phyloP scores from a whole-genome alignment of 106 monocot species.

The Allium fistulosum region DNA sequence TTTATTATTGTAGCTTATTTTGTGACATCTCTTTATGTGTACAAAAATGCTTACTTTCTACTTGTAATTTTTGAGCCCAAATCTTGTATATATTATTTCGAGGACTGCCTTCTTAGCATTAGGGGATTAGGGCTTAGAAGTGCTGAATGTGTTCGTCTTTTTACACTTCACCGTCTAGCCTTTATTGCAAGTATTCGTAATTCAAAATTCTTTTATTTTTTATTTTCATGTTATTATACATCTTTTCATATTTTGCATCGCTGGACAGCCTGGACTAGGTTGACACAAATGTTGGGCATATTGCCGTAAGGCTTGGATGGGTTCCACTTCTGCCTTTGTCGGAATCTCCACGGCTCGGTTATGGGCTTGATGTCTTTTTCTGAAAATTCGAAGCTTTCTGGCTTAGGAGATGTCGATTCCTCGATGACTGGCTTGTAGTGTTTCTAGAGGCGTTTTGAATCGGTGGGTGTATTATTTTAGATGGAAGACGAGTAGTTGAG shows the following conservation, averaged over 20 bases:
- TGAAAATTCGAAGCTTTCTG: constrained; percentile 24
- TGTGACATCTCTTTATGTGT: too few species aligned
- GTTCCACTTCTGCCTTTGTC: constrained; percentile 95
- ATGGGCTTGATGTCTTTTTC: constrained; percentile 34
- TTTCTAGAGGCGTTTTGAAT: constrained; percentile 2
- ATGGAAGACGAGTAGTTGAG: constrained; percentile 8
- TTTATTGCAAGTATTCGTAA: constrained; percentile 56
- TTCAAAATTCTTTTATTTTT: background rate
- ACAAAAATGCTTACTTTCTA: background rate
- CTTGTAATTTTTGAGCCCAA: background rate
- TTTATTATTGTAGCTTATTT: too few species aligned
- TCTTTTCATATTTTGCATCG: background rate
- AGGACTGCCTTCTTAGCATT: constrained; percentile 86
- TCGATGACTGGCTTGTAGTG: constrained; percentile 51
- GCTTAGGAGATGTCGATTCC: constrained; percentile 51
- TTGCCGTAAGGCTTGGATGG: constrained; percentile 97
- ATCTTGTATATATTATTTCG: constrained; percentile 16
- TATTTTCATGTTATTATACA: background rate
- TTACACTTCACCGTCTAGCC: constrained; percentile 92
- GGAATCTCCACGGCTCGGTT: constrained; percentile 84
- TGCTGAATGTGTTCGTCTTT: constrained; percentile 91
- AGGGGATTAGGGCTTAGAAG: constrained; percentile 92
- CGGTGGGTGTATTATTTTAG: background rate
- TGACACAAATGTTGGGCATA: constrained; percentile 95
- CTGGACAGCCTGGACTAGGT: constrained; percentile 44